A percentile compares a stretch with the other conserved stretches of the same genome.
These are phyloP conservation scores for Oryza coarctata DNA, from an alignment of 176 grass and related monocot species.

Conservation along the genomic window DNA sequence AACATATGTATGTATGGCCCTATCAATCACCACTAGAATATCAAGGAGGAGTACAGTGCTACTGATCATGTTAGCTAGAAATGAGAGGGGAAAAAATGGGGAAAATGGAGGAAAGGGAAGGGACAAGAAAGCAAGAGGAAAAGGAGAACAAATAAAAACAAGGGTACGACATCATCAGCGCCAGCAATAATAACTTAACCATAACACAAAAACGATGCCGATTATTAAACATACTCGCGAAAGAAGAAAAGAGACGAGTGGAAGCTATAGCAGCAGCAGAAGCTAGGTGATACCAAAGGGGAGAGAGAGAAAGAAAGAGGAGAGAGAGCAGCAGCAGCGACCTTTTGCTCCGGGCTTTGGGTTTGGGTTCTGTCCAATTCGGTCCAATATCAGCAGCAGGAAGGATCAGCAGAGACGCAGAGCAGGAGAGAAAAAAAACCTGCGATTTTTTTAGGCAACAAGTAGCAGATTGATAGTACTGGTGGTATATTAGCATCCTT, in stretches of 20 bases:
- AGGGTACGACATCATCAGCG: slow-evolving; percentile 51
- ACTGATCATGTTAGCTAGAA: not conserved
- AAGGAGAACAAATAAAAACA: slow-evolving; percentile 50
- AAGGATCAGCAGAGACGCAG: slow-evolving; percentile 46
- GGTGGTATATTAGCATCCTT: slow-evolving; percentile 46
- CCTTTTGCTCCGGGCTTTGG: slow-evolving; percentile 48
- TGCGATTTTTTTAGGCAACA: slow-evolving; percentile 23
- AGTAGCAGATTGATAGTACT: not conserved
- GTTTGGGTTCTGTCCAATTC: slow-evolving; percentile 55
- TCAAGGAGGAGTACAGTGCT: not conserved
- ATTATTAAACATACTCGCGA: slow-evolving; percentile 48
- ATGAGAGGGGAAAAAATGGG: not conserved
- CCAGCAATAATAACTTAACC: slow-evolving; percentile 57
- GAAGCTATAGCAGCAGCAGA: not conserved
- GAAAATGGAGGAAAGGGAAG: not conserved
- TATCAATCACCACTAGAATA: not conserved
- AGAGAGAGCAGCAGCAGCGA: slow-evolving; percentile 59
- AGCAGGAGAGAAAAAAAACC: not conserved
- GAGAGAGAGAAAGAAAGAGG: slow-evolving; percentile 17
- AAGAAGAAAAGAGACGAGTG: slow-evolving; percentile 41
- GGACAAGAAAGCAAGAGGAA: not conserved
- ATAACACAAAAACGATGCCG: slow-evolving; percentile 46
- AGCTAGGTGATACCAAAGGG: slow-evolving; percentile 47
- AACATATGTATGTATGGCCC: not conserved
- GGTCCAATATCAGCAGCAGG: slow-evolving; percentile 55